Base-by-base conservation (phyloP, 1,284 basidiomycete genomes). In the Ceratobasidium theobromae region DNA sequence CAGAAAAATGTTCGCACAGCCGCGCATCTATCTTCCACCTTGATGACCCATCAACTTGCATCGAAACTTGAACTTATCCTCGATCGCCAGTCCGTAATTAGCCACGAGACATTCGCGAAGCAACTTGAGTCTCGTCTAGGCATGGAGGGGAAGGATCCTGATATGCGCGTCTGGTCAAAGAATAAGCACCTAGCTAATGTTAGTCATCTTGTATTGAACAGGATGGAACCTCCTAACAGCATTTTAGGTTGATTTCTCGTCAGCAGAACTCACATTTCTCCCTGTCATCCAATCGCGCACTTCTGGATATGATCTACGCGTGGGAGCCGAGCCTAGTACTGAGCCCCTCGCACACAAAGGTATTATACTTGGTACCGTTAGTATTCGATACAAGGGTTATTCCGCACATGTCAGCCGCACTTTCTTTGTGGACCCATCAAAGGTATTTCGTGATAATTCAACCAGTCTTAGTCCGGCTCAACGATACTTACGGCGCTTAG, bases 261-360 rank as follows among this genome's bases (percentile, higher is more conserved):
- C 89, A 11, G 89, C 91, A 1, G 95, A 98, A 77, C 96, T 95
- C 78, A 92, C 93, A 71, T 98, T 96, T 76, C 87, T 91, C 3
- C 95, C 96, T 2, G 95, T 98, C 75, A 92, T 98, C 73, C 95
- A 98, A 74, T 98, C 95, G 1, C 90, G 89, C 64, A 91, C 92
- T 16, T 87, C 86, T 43, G 89, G 91, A 12, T 98, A 97, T 75
- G 95, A 98, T 74, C 81, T 98, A 55, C 86, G 88, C 69, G 88
- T 89, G 25, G 92, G 88, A 1, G 93, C 92, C 0, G 88, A 93
- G 75, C 95, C 95, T 1, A 88, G 90, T 27, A 78, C 84, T 32
- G 91, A 96, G 73, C 83, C 84, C 67, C 90, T 98, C 70, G 87
- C 93, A 18, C 89, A 95, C 75, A 90, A 94, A 68, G 95, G 95